Evolutionary conservation across 768 basidiomycete genomes (phyloP).

Genomic region (Hygrocybe punicea): DNA sequence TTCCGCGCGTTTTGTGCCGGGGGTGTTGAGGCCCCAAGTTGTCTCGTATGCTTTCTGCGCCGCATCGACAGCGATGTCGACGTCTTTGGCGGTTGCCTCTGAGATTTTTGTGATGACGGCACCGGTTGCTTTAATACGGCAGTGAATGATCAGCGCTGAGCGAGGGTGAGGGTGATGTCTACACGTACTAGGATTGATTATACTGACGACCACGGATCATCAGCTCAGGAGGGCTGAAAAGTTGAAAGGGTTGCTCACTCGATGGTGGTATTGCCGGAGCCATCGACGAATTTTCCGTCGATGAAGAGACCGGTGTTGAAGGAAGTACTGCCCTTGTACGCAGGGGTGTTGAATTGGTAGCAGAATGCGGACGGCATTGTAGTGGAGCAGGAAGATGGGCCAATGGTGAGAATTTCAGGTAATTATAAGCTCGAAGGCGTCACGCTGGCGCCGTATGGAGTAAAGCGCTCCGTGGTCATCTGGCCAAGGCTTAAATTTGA

Average conservation of each 20-base stretch:
- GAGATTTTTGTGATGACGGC: slow-evolving; percentile 49
- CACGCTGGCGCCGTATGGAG: too few relatives aligned
- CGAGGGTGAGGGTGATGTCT: not conserved
- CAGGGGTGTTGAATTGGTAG: slow-evolving; percentile 50
- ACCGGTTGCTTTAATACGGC: slow-evolving; percentile 42
- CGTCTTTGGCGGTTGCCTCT: slow-evolving; percentile 57
- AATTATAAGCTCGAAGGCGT: too few relatives aligned
- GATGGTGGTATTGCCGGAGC: slow-evolving; percentile 44
- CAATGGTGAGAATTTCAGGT: too few relatives aligned
- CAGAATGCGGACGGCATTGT: slow-evolving; percentile 36
- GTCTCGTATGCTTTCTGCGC: slow-evolving; percentile 59
- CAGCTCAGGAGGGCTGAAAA: not conserved
- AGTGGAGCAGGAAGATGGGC: too few relatives aligned
- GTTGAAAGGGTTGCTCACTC: slow-evolving; percentile 14
- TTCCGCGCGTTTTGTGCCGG: slow-evolving; percentile 44
- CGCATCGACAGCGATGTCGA: slow-evolving; percentile 61
- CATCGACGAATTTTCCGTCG: slow-evolving; percentile 62
- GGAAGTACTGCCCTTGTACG: slow-evolving; percentile 55
- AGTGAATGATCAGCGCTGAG: not conserved
- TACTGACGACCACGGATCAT: slow-evolving; percentile 34
- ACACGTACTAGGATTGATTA: slow-evolving; percentile 49
- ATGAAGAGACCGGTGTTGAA: slow-evolving; percentile 74
- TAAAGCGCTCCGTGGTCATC: too few relatives aligned
- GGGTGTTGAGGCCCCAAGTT: slow-evolving; percentile 55
- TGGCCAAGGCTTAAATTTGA: too few relatives aligned